These are phyloP conservation scores for Neonectria faginata DNA, from an alignment of 2,329 filamentous ascomycete genomes.

Conservation along the genomic window DNA sequence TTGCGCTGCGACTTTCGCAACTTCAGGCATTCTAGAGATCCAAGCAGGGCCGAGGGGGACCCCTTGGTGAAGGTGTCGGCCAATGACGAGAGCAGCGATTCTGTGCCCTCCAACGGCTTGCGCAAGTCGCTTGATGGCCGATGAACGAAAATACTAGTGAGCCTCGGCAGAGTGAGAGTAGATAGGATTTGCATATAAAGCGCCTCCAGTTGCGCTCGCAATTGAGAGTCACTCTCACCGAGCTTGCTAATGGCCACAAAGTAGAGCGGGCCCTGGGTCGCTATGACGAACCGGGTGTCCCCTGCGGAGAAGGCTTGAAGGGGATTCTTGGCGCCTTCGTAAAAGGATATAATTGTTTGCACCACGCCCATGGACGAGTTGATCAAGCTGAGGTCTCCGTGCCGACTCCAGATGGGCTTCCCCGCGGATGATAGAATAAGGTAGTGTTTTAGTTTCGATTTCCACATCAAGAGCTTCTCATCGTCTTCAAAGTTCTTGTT, in stretches of 20 bases:
- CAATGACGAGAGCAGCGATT: slow-evolving; percentile 88
- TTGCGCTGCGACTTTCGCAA: slow-evolving; percentile 89
- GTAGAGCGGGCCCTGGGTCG: slow-evolving; percentile 87
- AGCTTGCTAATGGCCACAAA: slow-evolving; percentile 93
- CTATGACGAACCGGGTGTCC: slow-evolving; percentile 84
- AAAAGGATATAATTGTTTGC: slow-evolving; percentile 98
- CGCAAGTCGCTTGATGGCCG: slow-evolving; percentile 94
- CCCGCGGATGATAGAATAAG: slow-evolving; percentile 95
- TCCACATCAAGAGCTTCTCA: slow-evolving; percentile 79
- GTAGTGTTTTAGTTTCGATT: slow-evolving; percentile 95
- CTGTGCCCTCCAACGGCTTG: slow-evolving; percentile 89
- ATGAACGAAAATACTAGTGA: slow-evolving; percentile 88
- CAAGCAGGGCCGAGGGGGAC: slow-evolving; percentile 88
- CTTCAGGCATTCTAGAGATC: slow-evolving; percentile 92
- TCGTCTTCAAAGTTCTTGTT: slow-evolving; percentile 62
- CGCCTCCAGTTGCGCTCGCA: slow-evolving; percentile 88
- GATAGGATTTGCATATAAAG: slow-evolving; percentile 99
- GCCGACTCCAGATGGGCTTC: slow-evolving; percentile 96
- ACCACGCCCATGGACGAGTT: slow-evolving; percentile 95
- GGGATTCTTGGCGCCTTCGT: slow-evolving; percentile 81
- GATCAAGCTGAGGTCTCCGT: slow-evolving; percentile 89
- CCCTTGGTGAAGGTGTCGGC: slow-evolving; percentile 95
- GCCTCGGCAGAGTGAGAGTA: slow-evolving; percentile 87
- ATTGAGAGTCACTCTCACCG: slow-evolving; percentile 90
- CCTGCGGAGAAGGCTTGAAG: slow-evolving; percentile 90